Evolutionary conservation across 139 green algal genomes (phyloP), one percentile per base, ranked within the genome.

Genomic region (Pleodorina starrii): DNA sequence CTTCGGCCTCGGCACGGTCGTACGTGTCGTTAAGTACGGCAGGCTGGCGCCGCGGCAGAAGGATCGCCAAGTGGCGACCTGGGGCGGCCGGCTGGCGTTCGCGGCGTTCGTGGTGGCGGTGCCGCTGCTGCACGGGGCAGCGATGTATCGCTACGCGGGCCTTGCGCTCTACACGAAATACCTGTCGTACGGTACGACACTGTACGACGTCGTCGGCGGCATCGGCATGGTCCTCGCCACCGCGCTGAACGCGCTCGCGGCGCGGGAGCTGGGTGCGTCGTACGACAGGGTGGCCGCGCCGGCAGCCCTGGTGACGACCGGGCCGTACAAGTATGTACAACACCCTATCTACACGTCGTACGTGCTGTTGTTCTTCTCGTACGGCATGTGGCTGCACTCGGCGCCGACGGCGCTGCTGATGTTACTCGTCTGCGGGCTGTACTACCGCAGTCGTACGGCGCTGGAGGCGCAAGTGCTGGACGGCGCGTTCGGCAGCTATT

Each of bases 261-360:
- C 86, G 0, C 32, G 42, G 1, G 77, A 87, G 25, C 83, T 96
- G 25, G 93, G 91, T 1, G 59, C 84, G 51, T 91, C 91, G 27
- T 97, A 93, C 59, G 91, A 97, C 79, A 86, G 95, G 14, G 43
- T 97, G 4, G 91, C 93, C 4, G 50, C 86, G 35, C 95, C 95
- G 1, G 44, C 90, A 2, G 27, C 16, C 5, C 85, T 97, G 5
- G 93, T 97, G 1, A 97, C 79, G 1, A 83, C 43, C 38, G 95
- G 95, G 5, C 90, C 90, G 0, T 97, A 97, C 86, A 74, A 43
- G 0, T 90, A 57, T 35, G 42, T 97, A 43, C 94, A 95, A 66
- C 95, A 97, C 85, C 95, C 95, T 0, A 96, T 97, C 25, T 97
- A 97, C 88, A 92, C 88, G 21, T 94, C 89, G 21, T 97, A 97